Percentiles rank a stretch among this genome's conserved stretches.
Evolutionary conservation across 2,329 filamentous ascomycete species (phyloP).

Genomic region (Phoma sp.): DNA sequence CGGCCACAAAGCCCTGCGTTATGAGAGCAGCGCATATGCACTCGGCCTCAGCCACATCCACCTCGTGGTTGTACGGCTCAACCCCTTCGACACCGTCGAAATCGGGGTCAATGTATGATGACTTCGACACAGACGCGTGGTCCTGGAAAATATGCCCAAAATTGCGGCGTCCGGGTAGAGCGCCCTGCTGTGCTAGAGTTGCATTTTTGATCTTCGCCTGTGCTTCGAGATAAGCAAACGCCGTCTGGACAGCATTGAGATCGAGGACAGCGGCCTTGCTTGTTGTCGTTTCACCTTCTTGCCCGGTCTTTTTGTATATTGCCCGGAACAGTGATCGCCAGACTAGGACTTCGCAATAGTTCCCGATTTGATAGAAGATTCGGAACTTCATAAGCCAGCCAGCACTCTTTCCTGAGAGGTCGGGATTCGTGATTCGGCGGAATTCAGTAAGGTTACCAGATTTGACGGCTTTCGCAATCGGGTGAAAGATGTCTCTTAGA

Average conservation of each 20-base stretch:
- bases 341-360: constrained; percentile 79
- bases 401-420: constrained; percentile 31
- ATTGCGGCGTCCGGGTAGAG: constrained; percentile 48
- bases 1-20: constrained; percentile 80
- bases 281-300: constrained; percentile 60
- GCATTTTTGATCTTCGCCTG: constrained; percentile 45
- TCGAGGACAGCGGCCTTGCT: constrained; percentile 74
- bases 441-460: constrained; percentile 78
- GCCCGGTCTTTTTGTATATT: constrained; percentile 79
- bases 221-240: constrained; percentile 71
- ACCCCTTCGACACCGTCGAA: constrained; percentile 49
- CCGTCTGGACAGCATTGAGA: constrained; percentile 70
- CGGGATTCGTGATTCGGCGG: constrained; percentile 68
- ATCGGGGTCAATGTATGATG: constrained; percentile 54
- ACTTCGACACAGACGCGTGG: constrained; percentile 54
- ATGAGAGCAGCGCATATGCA: constrained; percentile 78
- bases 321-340: constrained; percentile 84
- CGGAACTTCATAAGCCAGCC: constrained; percentile 79
- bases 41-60: constrained; percentile 74
- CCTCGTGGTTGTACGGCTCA: constrained; percentile 43
- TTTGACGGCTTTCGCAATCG: constrained; percentile 75
- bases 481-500: constrained; percentile 72
- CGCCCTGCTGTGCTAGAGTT: constrained; percentile 39
- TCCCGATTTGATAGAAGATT: constrained; percentile 76
- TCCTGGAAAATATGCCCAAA: constrained; percentile 57